phyloP scores from a whole-genome alignment of 352 stramenopile genomes.

The Phytopythium kandeliae region DNA sequence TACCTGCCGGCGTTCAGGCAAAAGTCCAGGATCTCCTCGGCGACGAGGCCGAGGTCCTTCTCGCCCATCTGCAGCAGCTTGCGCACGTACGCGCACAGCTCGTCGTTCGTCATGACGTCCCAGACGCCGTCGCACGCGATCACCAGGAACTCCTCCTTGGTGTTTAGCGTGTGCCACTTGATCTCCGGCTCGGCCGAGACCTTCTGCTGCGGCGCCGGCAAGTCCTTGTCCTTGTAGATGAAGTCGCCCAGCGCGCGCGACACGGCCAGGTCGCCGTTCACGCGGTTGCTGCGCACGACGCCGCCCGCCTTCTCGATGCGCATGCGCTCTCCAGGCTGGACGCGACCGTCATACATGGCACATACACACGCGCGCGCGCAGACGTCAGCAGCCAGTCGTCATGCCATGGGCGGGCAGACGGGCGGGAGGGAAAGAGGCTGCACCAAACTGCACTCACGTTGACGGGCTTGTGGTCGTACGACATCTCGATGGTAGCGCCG shows the following conservation, averaged over 20 bases:
- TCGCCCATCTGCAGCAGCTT: conserved; percentile 54
- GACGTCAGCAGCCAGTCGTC: too few relatives aligned
- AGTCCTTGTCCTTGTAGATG: conserved; percentile 82
- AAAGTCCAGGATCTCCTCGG: conserved; percentile 74
- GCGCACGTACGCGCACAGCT: conserved; percentile 89
- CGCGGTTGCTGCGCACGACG: conserved; percentile 78
- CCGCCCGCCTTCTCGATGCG: conserved; percentile 78
- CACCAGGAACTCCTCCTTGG: conserved; percentile 90
- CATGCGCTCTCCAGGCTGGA: conserved; percentile 84
- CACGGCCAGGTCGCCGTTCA: conserved; percentile 80
- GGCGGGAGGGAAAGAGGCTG: too few relatives aligned
- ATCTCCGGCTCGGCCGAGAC: conserved; percentile 83
- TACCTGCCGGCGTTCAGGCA: too few relatives aligned
- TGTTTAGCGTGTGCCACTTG: conserved; percentile 59
- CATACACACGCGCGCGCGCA: too few relatives aligned
- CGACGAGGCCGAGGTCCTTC: conserved; percentile 56
- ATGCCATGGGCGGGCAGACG: too few relatives aligned
- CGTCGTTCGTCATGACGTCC: conserved; percentile 94
- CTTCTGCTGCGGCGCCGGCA: conserved; percentile 81
- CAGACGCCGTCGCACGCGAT: conserved; percentile 93
- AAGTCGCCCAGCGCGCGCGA: conserved; percentile 85
- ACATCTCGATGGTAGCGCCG: conserved; percentile 72
- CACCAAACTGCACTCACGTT: too few relatives aligned
- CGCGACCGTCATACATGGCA: too few relatives aligned
- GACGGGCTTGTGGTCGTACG: conserved; percentile 84